Evolutionary conservation across 23 red algal species (phyloP).

Genomic region (Gracilaria domingensis): DNA sequence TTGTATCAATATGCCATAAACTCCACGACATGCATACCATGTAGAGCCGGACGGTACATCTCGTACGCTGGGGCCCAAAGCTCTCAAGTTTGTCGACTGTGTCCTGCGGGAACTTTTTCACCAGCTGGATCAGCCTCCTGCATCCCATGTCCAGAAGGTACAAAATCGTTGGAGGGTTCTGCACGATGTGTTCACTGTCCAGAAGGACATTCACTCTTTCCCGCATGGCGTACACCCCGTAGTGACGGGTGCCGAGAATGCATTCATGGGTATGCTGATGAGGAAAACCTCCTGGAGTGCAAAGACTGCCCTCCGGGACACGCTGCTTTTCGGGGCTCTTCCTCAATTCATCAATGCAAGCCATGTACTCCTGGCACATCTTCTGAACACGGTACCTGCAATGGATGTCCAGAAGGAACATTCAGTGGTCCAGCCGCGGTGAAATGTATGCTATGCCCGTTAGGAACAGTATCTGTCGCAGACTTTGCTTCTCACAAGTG

Average conservation of each 20-base stretch:
- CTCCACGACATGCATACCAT: not conserved
- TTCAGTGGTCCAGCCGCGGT: not conserved
- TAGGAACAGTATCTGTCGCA: not conserved
- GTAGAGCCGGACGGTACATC: not conserved
- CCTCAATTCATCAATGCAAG: not conserved
- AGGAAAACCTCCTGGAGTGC: constrained; percentile 25
- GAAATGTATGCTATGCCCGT: not conserved
- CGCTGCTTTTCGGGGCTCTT: not conserved
- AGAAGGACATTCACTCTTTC: not conserved
- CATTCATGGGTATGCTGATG: not conserved
- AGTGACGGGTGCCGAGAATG: not conserved
- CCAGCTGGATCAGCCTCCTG: not conserved
- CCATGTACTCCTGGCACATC: not conserved
- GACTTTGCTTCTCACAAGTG: not conserved
- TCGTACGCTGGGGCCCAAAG: not conserved
- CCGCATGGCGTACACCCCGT: too few relatives aligned
- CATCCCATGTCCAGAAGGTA: not conserved
- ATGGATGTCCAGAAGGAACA: not conserved
- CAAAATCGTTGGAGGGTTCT: not conserved
- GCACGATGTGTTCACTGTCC: not conserved
- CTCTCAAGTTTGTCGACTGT: not conserved
- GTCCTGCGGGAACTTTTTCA: not conserved
- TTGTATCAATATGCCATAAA: constrained; percentile 4
- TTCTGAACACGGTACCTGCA: not conserved
- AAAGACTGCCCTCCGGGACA: not conserved